phyloP scores from a whole-genome alignment of 768 basidiomycete species.

The Auricularia cornea region DNA sequence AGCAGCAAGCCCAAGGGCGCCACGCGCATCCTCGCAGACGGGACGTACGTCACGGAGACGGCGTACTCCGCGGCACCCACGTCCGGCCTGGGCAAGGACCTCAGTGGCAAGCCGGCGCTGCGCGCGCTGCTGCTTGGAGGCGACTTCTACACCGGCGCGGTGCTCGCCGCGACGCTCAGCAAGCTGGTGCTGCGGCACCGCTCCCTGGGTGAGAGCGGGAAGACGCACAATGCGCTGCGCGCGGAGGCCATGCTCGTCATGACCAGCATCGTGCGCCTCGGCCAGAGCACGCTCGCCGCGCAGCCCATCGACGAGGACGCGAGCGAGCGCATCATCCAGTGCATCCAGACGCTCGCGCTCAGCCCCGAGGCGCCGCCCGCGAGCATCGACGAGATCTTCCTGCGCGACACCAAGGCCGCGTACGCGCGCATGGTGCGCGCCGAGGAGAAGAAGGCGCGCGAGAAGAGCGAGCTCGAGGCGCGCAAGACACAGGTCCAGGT shows the following conservation, averaged over 20 bases:
- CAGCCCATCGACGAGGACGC: slow-evolving; percentile 98
- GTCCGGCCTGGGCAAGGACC: slow-evolving; percentile 26
- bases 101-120: slow-evolving; percentile 68
- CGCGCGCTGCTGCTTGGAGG: slow-evolving; percentile 86
- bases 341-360: slow-evolving; percentile 84
- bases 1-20: slow-evolving; percentile 41
- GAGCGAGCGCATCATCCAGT: slow-evolving; percentile 91
- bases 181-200: slow-evolving; percentile 80
- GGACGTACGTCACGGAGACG: slow-evolving; percentile 96
- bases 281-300: slow-evolving; percentile 90
- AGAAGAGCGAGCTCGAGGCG: slow-evolving; percentile 78
- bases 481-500: slow-evolving; percentile 75
- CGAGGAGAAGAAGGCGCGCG: slow-evolving; percentile 90
- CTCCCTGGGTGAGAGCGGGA: slow-evolving; percentile 41
- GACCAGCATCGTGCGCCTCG: slow-evolving; percentile 93
- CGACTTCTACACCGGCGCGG: slow-evolving; percentile 94
- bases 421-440: slow-evolving; percentile 94
- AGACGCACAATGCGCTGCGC: slow-evolving; percentile 61
- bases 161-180: slow-evolving; percentile 81
- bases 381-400: slow-evolving; percentile 54
- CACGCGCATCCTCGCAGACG: slow-evolving; percentile 85
- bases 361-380: slow-evolving; percentile 38
- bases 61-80: slow-evolving; percentile 56
- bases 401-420: slow-evolving; percentile 82
- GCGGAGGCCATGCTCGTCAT: slow-evolving; percentile 99